Percentiles rank a stretch among this genome's conserved stretches.
phyloP scores from a whole-genome alignment of 306 rosid genomes.

The Casuarina glauca region DNA sequence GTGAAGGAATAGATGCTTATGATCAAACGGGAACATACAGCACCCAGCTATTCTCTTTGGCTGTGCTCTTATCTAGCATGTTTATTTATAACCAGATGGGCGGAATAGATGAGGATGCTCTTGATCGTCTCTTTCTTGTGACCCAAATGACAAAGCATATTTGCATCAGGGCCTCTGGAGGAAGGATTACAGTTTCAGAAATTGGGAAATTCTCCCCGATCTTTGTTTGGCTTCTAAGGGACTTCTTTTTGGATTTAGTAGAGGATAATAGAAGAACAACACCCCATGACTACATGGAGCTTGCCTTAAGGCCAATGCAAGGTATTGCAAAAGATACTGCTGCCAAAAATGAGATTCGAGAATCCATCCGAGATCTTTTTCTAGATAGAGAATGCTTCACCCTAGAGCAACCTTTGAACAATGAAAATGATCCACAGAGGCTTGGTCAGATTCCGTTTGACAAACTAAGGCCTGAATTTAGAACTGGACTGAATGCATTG shows the following conservation, averaged over 20 bases:
- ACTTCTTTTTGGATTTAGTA: constrained; percentile 76
- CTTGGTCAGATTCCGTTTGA: constrained; percentile 80
- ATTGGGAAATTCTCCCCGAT: constrained; percentile 93
- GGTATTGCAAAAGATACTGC: constrained; percentile 72
- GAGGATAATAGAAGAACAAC: constrained; percentile 89
- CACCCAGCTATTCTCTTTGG: constrained; percentile 92
- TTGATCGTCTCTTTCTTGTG: constrained; percentile 93
- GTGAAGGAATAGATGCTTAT: constrained; percentile 96
- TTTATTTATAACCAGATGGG: constrained; percentile 98
- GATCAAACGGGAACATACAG: constrained; percentile 99
- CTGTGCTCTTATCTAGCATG: constrained; percentile 94
- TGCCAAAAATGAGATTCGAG: constrained; percentile 93
- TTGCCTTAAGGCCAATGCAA: constrained; percentile 78
- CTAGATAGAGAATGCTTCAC: constrained; percentile 97
- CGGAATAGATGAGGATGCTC: constrained; percentile 90
- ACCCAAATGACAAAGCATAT: constrained; percentile 95
- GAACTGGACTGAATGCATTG: constrained; percentile 76
- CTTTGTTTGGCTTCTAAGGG: constrained; percentile 95
- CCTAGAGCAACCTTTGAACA: constrained; percentile 87
- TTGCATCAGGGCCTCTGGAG: constrained; percentile 85
- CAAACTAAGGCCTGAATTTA: constrained; percentile 85
- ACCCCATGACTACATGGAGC: constrained; percentile 89
- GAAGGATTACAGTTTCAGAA: constrained; percentile 70
- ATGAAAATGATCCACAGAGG: constrained; percentile 81
- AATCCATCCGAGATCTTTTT: constrained; percentile 86